phyloP scores from a whole-genome alignment of 345 rosid genomes.

The Gossypium anomalum region DNA sequence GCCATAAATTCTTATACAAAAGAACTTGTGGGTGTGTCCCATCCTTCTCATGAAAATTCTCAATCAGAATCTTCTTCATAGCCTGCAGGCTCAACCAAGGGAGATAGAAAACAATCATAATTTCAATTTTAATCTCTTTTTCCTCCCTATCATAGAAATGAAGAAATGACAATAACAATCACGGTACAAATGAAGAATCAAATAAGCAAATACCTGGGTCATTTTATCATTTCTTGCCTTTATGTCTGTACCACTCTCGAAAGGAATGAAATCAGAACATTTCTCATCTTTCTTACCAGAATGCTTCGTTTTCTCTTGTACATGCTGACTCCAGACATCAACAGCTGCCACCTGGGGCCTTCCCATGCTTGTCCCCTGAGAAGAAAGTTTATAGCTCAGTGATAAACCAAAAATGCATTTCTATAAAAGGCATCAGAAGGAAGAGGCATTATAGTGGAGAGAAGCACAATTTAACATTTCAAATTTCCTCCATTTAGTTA shows the following conservation, averaged over 20 bases:
- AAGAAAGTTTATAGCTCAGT: conserved; percentile 15
- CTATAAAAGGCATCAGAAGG: conserved; percentile 1
- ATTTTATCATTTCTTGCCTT: conserved; percentile 42
- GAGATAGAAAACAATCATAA: background rate
- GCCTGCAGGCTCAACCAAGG: conserved; percentile 44
- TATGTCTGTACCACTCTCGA: conserved; percentile 23
- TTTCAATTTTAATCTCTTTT: background rate
- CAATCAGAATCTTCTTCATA: conserved; percentile 60
- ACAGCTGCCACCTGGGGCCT: conserved; percentile 13
- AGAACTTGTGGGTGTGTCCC: conserved; percentile 51
- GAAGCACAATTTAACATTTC: background rate
- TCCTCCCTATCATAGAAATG: background rate
- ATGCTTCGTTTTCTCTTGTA: conserved; percentile 21
- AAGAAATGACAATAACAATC: background rate
- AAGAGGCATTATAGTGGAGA: background rate
- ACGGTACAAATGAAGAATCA: conserved; percentile 5
- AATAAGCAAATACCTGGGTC: conserved; percentile 51
- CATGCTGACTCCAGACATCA: conserved; percentile 14
- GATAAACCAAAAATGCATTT: conserved; percentile 4
- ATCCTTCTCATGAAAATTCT: conserved; percentile 52
- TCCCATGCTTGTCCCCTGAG: conserved; percentile 23
- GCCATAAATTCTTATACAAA: conserved; percentile 89
- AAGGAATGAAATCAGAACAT: conserved; percentile 18
- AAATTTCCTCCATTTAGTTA: background rate
- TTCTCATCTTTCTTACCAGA: conserved; percentile 25